These are phyloP conservation scores for Kurtzmaniella fragi DNA, from an alignment of 805 yeast genomes.

Conservation along the genomic window DNA sequence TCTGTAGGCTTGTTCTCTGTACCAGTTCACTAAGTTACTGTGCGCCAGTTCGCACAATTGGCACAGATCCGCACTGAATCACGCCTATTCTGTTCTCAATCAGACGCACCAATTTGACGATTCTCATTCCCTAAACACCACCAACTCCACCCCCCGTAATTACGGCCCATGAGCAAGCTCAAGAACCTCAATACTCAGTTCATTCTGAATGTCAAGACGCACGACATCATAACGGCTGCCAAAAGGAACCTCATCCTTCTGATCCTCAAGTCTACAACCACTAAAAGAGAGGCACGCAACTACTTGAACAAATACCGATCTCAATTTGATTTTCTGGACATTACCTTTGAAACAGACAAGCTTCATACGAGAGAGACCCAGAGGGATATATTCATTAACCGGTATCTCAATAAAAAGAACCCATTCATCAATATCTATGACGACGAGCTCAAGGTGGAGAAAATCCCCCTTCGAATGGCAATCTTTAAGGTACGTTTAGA, in stretches of 20 bases:
- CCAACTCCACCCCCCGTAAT: too few species aligned
- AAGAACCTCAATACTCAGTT: slow-evolving; percentile 24
- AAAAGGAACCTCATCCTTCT: slow-evolving; percentile 74
- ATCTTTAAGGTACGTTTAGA: slow-evolving; percentile 47
- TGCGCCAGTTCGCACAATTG: too few species aligned
- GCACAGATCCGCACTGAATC: too few species aligned
- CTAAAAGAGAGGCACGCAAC: slow-evolving; percentile 85
- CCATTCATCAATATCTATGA: slow-evolving; percentile 30
- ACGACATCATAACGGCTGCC: slow-evolving; percentile 34
- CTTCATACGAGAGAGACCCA: slow-evolving; percentile 20
- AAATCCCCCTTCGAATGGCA: slow-evolving; percentile 49
- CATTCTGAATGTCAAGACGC: slow-evolving; percentile 32
- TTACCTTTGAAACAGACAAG: slow-evolving; percentile 6
- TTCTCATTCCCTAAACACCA: too few species aligned
- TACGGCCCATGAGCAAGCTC: slow-evolving; percentile 23
- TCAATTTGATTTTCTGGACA: slow-evolving; percentile 27
- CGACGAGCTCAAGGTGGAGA: slow-evolving; percentile 24
- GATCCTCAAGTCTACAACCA: slow-evolving; percentile 83
- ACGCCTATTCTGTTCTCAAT: too few species aligned
- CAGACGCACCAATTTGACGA: too few species aligned
- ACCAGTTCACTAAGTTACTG: too few species aligned
- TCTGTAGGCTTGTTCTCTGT: too few species aligned
- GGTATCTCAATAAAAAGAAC: slow-evolving; percentile 26
- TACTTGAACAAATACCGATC: slow-evolving; percentile 68
- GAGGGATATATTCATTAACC: slow-evolving; percentile 26